These are phyloP conservation scores for Oryza nivara DNA, from an alignment of 176 grass and related monocot species.

Conservation along the genomic window DNA sequence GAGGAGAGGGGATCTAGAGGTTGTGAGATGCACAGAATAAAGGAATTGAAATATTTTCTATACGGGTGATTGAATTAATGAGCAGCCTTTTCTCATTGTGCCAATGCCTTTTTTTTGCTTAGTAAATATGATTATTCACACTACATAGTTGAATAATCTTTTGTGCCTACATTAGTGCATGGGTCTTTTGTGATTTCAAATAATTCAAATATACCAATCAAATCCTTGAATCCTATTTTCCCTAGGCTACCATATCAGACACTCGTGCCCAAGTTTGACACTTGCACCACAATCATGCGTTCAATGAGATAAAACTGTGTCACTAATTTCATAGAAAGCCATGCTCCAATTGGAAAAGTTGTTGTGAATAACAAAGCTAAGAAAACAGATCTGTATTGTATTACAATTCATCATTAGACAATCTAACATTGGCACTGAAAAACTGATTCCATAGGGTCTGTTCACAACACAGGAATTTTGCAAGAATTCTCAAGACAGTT, in stretches of 20 bases:
- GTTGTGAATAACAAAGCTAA: neutral
- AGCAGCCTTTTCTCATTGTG: neutral
- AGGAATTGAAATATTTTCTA: too few species aligned
- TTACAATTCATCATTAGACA: neutral
- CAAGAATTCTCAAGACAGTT: neutral
- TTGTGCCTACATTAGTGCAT: neutral
- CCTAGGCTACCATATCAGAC: neutral
- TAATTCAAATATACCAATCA: neutral
- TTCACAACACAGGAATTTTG: neutral
- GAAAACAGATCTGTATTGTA: neutral
- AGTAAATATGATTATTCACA: neutral
- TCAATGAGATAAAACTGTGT: neutral
- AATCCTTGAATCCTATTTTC: neutral
- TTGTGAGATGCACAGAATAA: neutral
- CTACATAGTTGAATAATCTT: neutral
- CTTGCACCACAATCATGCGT: neutral
- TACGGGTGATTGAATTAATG: neutral
- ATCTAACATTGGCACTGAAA: neutral
- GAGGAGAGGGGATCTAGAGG: neutral
- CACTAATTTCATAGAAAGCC: constrained; percentile 3
- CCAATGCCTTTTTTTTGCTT: neutral
- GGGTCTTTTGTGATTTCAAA: neutral
- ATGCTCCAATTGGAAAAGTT: constrained; percentile 15
- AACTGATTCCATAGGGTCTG: neutral
- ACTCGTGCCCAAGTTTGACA: neutral